A percentile compares a stretch with the other conserved stretches of the same genome.
Evolutionary conservation across 371 early-diverging fungal genomes (phyloP).

Genomic region (Lichtheimia corymbifera): DNA sequence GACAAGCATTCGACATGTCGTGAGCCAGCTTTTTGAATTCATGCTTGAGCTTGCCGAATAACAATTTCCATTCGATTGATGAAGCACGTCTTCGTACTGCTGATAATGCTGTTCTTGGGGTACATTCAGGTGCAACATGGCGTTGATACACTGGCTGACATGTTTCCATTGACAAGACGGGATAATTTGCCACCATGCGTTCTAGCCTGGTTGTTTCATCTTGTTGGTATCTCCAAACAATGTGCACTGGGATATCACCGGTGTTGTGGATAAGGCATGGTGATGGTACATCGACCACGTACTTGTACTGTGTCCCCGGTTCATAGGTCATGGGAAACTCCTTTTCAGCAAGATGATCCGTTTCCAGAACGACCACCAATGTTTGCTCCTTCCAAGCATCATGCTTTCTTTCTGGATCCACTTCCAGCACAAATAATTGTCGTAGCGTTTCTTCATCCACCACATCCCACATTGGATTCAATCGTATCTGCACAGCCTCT

Average conservation of each 20-base stretch:
- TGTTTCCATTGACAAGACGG: slow-evolving; percentile 1
- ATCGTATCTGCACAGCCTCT: background rate
- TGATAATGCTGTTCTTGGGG: background rate
- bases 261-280: slow-evolving; percentile 15
- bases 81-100: background rate
- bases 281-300: slow-evolving; percentile 16
- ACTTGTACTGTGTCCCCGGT: slow-evolving; percentile 2
- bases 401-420: background rate
- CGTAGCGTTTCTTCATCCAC: slow-evolving; percentile 9
- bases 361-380: background rate
- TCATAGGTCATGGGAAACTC: background rate
- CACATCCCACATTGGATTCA: slow-evolving; percentile 14
- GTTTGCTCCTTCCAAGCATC: background rate
- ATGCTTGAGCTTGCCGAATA: background rate
- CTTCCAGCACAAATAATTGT: slow-evolving; percentile 8
- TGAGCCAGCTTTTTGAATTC: background rate
- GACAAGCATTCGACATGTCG: background rate
- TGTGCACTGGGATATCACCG: slow-evolving; percentile 1
- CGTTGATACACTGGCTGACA: slow-evolving; percentile 5
- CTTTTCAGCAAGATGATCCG: background rate
- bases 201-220: slow-evolving; percentile 1
- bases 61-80: background rate
- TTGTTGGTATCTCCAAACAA: slow-evolving; percentile 2
- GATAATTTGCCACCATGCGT: background rate
- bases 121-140: background rate